A percentile compares a stretch with the other conserved stretches of the same genome.
Evolutionary conservation across 805 yeast genomes (phyloP).

Genomic region (Saturnispora mendoncae): DNA sequence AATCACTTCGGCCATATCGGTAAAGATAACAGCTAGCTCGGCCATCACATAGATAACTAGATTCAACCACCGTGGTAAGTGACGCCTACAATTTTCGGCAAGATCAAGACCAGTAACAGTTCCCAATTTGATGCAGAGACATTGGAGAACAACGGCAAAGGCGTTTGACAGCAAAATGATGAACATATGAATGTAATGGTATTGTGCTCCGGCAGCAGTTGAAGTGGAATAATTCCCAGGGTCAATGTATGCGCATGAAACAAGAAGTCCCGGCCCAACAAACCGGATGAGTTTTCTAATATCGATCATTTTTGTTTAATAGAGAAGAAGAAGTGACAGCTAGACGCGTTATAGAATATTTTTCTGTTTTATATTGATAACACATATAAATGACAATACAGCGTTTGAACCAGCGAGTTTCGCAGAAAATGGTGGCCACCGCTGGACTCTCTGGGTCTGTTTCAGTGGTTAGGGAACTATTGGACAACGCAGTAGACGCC

Average conservation of each 20-base stretch:
- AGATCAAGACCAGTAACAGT: conserved; percentile 84
- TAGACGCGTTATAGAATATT: conserved; percentile 4
- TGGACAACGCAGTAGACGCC: conserved; percentile 36
- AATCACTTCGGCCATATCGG: conserved; percentile 89
- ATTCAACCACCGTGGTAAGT: conserved; percentile 62
- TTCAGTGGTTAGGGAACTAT: conserved; percentile 32
- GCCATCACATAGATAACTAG: conserved; percentile 58
- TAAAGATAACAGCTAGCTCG: conserved; percentile 82
- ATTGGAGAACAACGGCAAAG: conserved; percentile 77
- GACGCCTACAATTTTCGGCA: conserved; percentile 72
- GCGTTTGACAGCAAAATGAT: conserved; percentile 68
- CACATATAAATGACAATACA: conserved; percentile 17
- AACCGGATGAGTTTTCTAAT: conserved; percentile 50
- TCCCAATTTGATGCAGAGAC: conserved; percentile 77
- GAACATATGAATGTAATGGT: conserved; percentile 64
- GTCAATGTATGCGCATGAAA: conserved; percentile 86
- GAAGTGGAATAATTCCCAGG: conserved; percentile 92
- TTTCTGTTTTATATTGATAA: not conserved
- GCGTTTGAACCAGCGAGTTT: too few relatives aligned
- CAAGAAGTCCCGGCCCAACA: conserved; percentile 83
- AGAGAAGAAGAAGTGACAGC: conserved; percentile 4
- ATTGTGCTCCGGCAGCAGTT: conserved; percentile 79
- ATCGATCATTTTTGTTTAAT: conserved; percentile 7
- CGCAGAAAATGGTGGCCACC: conserved; percentile 19
- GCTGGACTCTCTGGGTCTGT: conserved; percentile 30